These are phyloP conservation scores for Phallus indusiatus DNA, from an alignment of 768 basidiomycete genomes.

Conservation along the genomic window DNA sequence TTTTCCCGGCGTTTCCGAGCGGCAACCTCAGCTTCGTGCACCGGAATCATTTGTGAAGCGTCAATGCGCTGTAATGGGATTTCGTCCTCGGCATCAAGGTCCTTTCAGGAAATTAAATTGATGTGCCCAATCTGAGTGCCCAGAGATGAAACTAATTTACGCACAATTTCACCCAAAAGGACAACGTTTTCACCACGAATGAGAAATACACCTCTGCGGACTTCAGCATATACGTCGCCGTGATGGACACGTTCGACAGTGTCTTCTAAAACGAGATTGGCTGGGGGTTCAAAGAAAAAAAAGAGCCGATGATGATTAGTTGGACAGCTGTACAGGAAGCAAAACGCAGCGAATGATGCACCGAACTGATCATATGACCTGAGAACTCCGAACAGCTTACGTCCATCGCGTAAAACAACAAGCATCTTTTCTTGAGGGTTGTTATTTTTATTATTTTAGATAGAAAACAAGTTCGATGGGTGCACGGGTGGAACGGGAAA, in stretches of 20 bases:
- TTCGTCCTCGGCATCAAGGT: constrained; percentile 88
- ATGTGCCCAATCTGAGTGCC: background rate
- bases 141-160: constrained; percentile 24
- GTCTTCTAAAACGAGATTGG: constrained; percentile 94
- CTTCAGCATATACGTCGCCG: constrained; percentile 79
- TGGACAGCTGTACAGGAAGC: background rate
- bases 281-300: constrained; percentile 31
- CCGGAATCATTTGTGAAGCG: constrained; percentile 55
- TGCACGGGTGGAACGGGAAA: constrained; percentile 8
- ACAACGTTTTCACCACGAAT: constrained; percentile 99
- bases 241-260: constrained; percentile 94
- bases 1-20: constrained; percentile 75
- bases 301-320: constrained; percentile 5
- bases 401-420: constrained; percentile 90
- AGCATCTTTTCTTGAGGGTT: constrained; percentile 84
- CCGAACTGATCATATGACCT: constrained; percentile 99
- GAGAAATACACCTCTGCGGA: constrained; percentile 80
- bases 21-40: constrained; percentile 67
- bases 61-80: constrained; percentile 70
- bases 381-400: constrained; percentile 93
- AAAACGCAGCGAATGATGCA: constrained; percentile 29
- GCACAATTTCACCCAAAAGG: constrained; percentile 88
- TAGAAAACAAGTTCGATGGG: background rate
- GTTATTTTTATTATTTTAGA: too few species aligned
- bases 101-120: constrained; percentile 37